Conservation (phyloP, 2,329 filamentous ascomycete species). For the Hymenoscyphus scutula region DNA sequence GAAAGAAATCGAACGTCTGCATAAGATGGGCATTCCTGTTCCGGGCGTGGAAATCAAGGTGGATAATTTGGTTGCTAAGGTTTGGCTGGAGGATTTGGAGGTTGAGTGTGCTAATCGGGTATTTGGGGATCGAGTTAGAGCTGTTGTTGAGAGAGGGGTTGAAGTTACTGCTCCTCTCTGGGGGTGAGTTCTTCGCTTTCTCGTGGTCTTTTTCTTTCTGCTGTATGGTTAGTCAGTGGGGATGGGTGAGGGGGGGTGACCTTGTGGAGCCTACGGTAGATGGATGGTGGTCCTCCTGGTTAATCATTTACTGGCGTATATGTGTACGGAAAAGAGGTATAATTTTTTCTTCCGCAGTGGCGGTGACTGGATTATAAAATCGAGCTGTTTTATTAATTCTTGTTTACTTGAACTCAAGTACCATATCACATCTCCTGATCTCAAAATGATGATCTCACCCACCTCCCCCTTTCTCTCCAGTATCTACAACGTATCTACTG, state of each 20-base stretch:
- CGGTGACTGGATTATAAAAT: too few species aligned
- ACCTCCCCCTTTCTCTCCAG: not conserved
- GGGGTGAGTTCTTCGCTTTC: slow-evolving; percentile 12
- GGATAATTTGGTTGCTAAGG: slow-evolving; percentile 80
- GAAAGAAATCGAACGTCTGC: slow-evolving; percentile 72
- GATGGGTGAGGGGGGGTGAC: not conserved
- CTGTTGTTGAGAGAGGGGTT: slow-evolving; percentile 84
- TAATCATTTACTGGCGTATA: not conserved
- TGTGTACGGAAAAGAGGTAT: not conserved
- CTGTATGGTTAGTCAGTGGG: not conserved
- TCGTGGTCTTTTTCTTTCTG: too few species aligned
- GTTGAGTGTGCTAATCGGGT: slow-evolving; percentile 81
- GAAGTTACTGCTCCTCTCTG: slow-evolving; percentile 79
- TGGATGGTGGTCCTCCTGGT: not conserved
- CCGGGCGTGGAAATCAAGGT: slow-evolving; percentile 84
- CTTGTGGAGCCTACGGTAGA: not conserved
- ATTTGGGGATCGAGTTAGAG: slow-evolving; percentile 78
- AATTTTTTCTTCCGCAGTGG: not conserved
- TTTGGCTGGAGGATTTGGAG: slow-evolving; percentile 90
- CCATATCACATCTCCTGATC: too few species aligned
- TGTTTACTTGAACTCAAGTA: too few species aligned
- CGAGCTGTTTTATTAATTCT: too few species aligned
- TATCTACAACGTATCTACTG: too few species aligned
- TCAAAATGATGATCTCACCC: not conserved
- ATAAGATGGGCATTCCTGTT: slow-evolving; percentile 83